Percentiles rank a stretch among this genome's conserved stretches.
Evolutionary conservation across 495 filamentous ascomycete genomes (phyloP).

Genomic region (Penicillium cosmopolitanum): DNA sequence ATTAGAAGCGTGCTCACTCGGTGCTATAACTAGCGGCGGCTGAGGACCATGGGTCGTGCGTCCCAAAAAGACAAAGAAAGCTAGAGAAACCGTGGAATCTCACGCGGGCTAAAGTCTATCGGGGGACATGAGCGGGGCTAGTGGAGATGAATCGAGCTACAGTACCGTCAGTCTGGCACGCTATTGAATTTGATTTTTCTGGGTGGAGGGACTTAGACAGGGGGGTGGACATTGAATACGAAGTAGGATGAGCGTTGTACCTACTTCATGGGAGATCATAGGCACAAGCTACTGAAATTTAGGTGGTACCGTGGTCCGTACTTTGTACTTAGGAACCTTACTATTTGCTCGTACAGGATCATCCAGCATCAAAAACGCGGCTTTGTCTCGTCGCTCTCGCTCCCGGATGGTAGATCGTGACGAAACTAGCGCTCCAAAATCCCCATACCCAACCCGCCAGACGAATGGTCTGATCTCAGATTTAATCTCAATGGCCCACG

Average conservation of each 20-base stretch:
- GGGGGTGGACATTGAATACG: neutral
- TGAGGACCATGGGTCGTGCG: constrained; percentile 17
- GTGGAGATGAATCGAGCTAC: constrained; percentile 23
- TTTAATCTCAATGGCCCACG: neutral
- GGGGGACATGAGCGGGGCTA: constrained; percentile 2
- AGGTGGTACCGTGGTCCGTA: too few relatives aligned
- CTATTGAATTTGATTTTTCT: constrained; percentile 16
- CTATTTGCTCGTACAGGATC: too few relatives aligned
- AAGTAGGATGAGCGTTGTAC: neutral
- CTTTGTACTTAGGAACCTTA: too few relatives aligned
- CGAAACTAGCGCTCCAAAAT: neutral
- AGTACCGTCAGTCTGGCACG: neutral
- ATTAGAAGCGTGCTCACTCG: neutral
- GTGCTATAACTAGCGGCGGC: constrained; percentile 17
- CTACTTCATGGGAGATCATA: neutral
- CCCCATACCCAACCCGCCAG: too few relatives aligned
- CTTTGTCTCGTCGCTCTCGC: neutral
- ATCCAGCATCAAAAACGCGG: too few relatives aligned
- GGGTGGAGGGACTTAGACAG: neutral
- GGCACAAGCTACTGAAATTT: too few relatives aligned
- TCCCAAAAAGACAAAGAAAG: neutral
- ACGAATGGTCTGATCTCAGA: too few relatives aligned
- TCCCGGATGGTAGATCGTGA: neutral
- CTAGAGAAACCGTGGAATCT: neutral
- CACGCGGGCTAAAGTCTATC: constrained; percentile 18